Percentiles rank a stretch among this genome's conserved stretches.
These are phyloP conservation scores for Chaetomium olivaceum DNA, from an alignment of 2,329 filamentous ascomycete genomes.

Conservation along the genomic window DNA sequence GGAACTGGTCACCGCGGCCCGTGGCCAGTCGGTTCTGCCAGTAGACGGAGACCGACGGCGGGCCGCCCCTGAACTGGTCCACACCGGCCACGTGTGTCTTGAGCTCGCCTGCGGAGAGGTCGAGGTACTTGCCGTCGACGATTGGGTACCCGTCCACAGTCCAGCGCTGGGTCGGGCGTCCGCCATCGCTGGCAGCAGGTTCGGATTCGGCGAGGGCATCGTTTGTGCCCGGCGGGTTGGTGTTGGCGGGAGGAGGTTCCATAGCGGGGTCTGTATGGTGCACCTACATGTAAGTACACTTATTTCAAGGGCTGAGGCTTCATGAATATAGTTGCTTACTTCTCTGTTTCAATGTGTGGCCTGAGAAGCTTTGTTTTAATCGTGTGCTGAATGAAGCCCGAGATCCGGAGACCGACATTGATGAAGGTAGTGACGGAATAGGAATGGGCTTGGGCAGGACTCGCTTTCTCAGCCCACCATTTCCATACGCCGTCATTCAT, in stretches of 20 bases:
- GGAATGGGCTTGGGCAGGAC: constrained; percentile 1
- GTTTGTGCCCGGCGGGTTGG: constrained; percentile 2
- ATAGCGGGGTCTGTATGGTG: constrained; percentile 1
- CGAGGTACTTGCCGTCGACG: constrained; percentile 16
- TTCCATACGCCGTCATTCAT: neutral
- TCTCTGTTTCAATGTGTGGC: neutral
- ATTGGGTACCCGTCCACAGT: constrained; percentile 11
- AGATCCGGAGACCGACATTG: too few species aligned
- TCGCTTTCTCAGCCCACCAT: neutral
- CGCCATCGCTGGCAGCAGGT: neutral
- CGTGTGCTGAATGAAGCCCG: too few species aligned
- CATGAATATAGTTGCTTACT: neutral
- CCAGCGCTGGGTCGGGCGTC: constrained; percentile 3
- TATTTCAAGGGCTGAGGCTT: neutral
- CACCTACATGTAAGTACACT: neutral
- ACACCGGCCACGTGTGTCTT: neutral
- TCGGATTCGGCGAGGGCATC: neutral
- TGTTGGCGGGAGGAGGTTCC: neutral
- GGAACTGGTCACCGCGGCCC: constrained; percentile 3
- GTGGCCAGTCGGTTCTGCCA: constrained; percentile 12
- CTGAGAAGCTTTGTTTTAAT: too few species aligned
- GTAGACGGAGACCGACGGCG: constrained; percentile 7
- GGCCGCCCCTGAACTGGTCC: neutral
- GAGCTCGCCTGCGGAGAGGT: constrained; percentile 3
- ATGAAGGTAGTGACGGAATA: neutral